Percentiles rank a stretch among this genome's conserved stretches.
Conservation (phyloP, 1,139 yeast species). For the Candida sojae region DNA sequence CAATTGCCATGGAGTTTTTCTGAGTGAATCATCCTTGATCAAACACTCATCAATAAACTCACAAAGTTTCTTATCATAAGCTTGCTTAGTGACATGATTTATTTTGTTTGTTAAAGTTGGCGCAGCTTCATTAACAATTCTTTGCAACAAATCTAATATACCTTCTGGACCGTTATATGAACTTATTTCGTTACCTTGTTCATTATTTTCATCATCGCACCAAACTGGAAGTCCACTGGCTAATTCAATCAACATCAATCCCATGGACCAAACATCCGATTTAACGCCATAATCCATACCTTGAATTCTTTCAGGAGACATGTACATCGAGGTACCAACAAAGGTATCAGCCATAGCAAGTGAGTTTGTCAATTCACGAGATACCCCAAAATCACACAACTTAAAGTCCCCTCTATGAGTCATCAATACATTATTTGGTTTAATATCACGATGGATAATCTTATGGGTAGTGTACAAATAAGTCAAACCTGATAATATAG, state of each 20-base stretch:
- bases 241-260: conserved; percentile 83
- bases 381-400: conserved; percentile 92
- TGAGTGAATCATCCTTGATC: conserved; percentile 58
- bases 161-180: conserved; percentile 65
- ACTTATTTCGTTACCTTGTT: conserved; percentile 14
- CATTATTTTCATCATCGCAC: conserved; percentile 36
- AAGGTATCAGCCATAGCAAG: conserved; percentile 86
- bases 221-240: conserved; percentile 70
- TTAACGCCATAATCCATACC: conserved; percentile 91
- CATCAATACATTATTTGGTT: conserved; percentile 64
- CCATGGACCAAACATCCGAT: conserved; percentile 96
- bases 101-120: conserved; percentile 54
- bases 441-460: conserved; percentile 79
- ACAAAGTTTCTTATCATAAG: conserved; percentile 48
- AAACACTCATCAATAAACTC: conserved; percentile 71
- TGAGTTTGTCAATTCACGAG: conserved; percentile 86
- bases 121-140: conserved; percentile 91
- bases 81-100: conserved; percentile 25
- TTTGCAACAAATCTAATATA: conserved; percentile 82
- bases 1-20: conserved; percentile 66
- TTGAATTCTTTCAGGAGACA: conserved; percentile 97
- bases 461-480: conserved; percentile 81
- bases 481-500: conserved; percentile 77
- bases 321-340: conserved; percentile 95
- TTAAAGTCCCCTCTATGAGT: conserved; percentile 80